These are phyloP conservation scores for Dissophora ornata DNA, from an alignment of 192 early-diverging fungal species.

Conservation along the genomic window DNA sequence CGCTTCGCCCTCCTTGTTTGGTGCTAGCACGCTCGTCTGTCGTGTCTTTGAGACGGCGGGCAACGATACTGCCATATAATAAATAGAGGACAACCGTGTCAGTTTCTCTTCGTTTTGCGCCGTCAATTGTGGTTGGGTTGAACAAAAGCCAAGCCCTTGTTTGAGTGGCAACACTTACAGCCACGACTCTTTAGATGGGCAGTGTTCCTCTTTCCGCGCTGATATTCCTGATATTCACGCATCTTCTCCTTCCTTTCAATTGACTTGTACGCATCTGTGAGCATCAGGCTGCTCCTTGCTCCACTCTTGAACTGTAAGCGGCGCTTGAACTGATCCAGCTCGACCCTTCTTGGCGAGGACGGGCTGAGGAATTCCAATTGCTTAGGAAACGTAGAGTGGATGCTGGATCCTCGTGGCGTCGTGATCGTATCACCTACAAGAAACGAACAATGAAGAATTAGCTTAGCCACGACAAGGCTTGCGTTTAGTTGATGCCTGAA, in stretches of 20 bases:
- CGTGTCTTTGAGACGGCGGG: slow-evolving; percentile 44
- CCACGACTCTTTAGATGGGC: slow-evolving; percentile 47
- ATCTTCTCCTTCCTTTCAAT: slow-evolving; percentile 39
- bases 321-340: slow-evolving; percentile 44
- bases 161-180: slow-evolving; percentile 7
- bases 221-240: slow-evolving; percentile 25
- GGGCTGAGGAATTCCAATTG: slow-evolving; percentile 8
- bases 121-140: no score
- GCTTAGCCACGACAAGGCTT: no score
- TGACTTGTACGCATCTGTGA: slow-evolving; percentile 25
- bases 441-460: background rate
- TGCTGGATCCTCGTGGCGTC: slow-evolving; percentile 43
- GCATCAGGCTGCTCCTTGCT: slow-evolving; percentile 24
- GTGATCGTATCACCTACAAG: slow-evolving; percentile 29
- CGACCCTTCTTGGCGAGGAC: slow-evolving; percentile 14
- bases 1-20: slow-evolving; percentile 27
- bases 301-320: slow-evolving; percentile 49
- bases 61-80: slow-evolving; percentile 39
- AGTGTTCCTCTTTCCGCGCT: slow-evolving; percentile 33
- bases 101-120: no score
- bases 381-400: slow-evolving; percentile 29
- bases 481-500: no score
- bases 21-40: slow-evolving; percentile 7
- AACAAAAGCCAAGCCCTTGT: no score
- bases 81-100: no score